These are phyloP conservation scores for Cyclotella distinguenda DNA, from an alignment of 108 stramenopile genomes.

Conservation along the genomic window DNA sequence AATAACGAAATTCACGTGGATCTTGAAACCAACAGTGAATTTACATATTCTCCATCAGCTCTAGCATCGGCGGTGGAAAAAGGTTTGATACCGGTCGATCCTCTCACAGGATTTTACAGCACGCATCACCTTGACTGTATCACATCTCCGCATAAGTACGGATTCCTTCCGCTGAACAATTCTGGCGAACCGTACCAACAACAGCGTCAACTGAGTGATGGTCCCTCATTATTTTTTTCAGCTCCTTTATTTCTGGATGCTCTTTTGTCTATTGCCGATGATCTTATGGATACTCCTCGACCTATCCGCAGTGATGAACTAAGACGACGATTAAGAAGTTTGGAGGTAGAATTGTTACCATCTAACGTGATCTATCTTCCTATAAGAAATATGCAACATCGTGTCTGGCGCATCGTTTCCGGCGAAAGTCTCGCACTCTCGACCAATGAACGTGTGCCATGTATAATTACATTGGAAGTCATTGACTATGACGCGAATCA, in stretches of 20 bases:
- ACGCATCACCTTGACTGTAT: constrained; percentile 60
- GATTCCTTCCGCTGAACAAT: constrained; percentile 60
- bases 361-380: constrained; percentile 86
- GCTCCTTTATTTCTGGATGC: constrained; percentile 83
- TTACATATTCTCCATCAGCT: constrained; percentile 48
- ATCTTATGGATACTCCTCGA: constrained; percentile 56
- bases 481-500: constrained; percentile 55
- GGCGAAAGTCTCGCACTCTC: constrained; percentile 85
- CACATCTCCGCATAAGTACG: constrained; percentile 51
- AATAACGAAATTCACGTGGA: constrained; percentile 18
- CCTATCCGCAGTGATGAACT: constrained; percentile 61
- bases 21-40: constrained; percentile 8
- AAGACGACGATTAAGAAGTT: constrained; percentile 46
- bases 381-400: constrained; percentile 65
- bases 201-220: constrained; percentile 29
- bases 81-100: constrained; percentile 71
- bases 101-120: constrained; percentile 58
- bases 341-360: constrained; percentile 78
- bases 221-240: constrained; percentile 56
- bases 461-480: constrained; percentile 90
- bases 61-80: constrained; percentile 49
- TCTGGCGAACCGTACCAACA: constrained; percentile 38
- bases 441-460: constrained; percentile 94
- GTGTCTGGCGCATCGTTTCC: constrained; percentile 83
- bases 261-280: constrained; percentile 69